Percentiles rank a stretch among this genome's conserved stretches.
These are phyloP conservation scores for Colletotrichum tabaci DNA, from an alignment of 2,329 filamentous ascomycete species.

Conservation along the genomic window DNA sequence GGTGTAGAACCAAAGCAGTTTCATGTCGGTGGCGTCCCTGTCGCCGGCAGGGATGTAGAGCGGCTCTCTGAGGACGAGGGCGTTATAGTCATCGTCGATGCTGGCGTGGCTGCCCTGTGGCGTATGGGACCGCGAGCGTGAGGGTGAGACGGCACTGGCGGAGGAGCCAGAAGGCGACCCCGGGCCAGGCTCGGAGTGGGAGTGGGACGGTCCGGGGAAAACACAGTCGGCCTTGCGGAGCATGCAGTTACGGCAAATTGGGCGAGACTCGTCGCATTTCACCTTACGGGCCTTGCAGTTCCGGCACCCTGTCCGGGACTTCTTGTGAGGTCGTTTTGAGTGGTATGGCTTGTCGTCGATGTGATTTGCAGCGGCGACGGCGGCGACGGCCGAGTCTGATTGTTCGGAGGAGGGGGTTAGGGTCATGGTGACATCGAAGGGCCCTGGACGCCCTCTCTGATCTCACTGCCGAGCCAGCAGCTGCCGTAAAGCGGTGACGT, in stretches of 20 bases:
- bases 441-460: slow-evolving; percentile 1
- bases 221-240: slow-evolving; percentile 64
- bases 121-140: slow-evolving; percentile 23
- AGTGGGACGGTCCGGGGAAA: slow-evolving; percentile 54
- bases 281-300: slow-evolving; percentile 71
- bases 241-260: slow-evolving; percentile 64
- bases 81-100: slow-evolving; percentile 37
- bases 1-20: slow-evolving; percentile 70
- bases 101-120: slow-evolving; percentile 5
- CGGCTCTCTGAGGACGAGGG: slow-evolving; percentile 45
- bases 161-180: slow-evolving; percentile 30
- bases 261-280: slow-evolving; percentile 68
- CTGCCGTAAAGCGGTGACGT: neutral
- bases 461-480: neutral
- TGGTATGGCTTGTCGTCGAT: slow-evolving; percentile 51
- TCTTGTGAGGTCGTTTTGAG: slow-evolving; percentile 68
- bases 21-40: slow-evolving; percentile 62
- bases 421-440: slow-evolving; percentile 35
- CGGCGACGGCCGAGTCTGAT: slow-evolving; percentile 1
- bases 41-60: slow-evolving; percentile 49
- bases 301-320: slow-evolving; percentile 67
- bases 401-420: slow-evolving; percentile 27
- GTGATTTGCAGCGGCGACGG: neutral
- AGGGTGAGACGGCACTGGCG: slow-evolving; percentile 20
- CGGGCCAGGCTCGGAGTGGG: slow-evolving; percentile 24